These are phyloP conservation scores for Leccinum boreale DNA, from an alignment of 768 basidiomycete genomes.

Conservation along the genomic window DNA sequence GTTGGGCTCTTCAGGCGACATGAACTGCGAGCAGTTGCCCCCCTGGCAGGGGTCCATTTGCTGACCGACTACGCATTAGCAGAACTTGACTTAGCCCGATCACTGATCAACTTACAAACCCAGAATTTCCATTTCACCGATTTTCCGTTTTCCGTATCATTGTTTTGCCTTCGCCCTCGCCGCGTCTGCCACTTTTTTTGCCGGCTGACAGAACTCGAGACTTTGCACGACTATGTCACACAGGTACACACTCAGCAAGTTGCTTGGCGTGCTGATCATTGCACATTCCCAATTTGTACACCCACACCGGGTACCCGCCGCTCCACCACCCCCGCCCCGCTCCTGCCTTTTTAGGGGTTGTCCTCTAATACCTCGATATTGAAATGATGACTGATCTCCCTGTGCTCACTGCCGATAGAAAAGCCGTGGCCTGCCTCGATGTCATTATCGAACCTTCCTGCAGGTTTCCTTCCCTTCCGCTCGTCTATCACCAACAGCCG, in stretches of 20 bases:
- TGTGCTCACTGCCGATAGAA: conserved; percentile 27
- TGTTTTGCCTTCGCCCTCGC: neutral
- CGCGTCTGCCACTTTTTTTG: neutral
- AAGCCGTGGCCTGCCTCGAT: conserved; percentile 17
- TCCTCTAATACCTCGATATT: conserved; percentile 12
- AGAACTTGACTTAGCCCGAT: conserved; percentile 10
- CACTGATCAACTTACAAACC: conserved; percentile 18
- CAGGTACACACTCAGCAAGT: neutral
- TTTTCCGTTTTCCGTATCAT: conserved; percentile 5
- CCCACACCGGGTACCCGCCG: neutral
- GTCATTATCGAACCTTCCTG: conserved; percentile 29
- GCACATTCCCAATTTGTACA: neutral
- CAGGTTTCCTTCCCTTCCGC: conserved; percentile 25
- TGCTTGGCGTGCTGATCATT: conserved; percentile 12
- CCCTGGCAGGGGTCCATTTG: conserved; percentile 2
- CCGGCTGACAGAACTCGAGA: conserved; percentile 2
- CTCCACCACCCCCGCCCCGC: conserved; percentile 11
- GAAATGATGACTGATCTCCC: conserved; percentile 33
- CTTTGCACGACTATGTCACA: neutral
- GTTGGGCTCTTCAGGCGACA: neutral
- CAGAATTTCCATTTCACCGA: conserved; percentile 13
- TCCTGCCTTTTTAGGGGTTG: conserved; percentile 27
- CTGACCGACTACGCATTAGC: neutral
- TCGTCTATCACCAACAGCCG: conserved; percentile 34
- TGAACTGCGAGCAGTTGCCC: conserved; percentile 11